These are phyloP conservation scores for Cerrena zonata DNA, from an alignment of 1,284 basidiomycete species.

Conservation along the genomic window DNA sequence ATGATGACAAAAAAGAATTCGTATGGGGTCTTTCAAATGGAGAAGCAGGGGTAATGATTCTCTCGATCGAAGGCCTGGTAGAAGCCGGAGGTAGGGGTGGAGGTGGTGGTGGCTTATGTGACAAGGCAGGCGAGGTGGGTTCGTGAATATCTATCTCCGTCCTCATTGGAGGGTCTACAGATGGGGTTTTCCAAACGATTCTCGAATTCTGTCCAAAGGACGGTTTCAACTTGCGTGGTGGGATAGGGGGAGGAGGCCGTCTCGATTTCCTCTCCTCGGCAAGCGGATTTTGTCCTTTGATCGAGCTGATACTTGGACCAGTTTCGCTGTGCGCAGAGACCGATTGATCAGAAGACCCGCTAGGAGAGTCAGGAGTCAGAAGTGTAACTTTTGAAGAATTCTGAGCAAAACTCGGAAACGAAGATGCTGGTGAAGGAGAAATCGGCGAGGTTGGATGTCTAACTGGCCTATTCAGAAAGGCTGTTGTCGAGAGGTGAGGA, in stretches of 20 bases:
- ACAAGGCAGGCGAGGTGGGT: neutral
- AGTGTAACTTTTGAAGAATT: neutral
- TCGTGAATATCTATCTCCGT: neutral
- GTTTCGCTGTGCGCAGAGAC: neutral
- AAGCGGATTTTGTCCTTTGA: neutral
- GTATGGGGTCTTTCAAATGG: neutral
- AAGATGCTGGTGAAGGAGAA: constrained; percentile 2
- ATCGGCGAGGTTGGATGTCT: constrained; percentile 7
- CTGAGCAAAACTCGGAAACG: neutral
- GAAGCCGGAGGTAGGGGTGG: neutral
- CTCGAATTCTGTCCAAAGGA: constrained; percentile 2
- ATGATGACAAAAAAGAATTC: neutral
- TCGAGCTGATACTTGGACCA: neutral
- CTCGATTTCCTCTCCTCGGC: neutral
- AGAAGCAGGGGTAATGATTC: too few species aligned
- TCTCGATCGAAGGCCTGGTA: neutral
- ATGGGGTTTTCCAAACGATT: constrained; percentile 7
- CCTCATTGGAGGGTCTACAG: neutral
- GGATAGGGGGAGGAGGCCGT: constrained; percentile 9
- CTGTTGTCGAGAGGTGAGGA: constrained; percentile 12
- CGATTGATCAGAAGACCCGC: neutral
- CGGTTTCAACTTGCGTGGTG: constrained; percentile 11
- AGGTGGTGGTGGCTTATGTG: neutral
- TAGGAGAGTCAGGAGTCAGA: neutral
- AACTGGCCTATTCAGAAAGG: constrained; percentile 23